A percentile compares a stretch with the other conserved stretches of the same genome.
phyloP scores from a whole-genome alignment of 2,329 filamentous ascomycete species.

The Cercospora sp. region DNA sequence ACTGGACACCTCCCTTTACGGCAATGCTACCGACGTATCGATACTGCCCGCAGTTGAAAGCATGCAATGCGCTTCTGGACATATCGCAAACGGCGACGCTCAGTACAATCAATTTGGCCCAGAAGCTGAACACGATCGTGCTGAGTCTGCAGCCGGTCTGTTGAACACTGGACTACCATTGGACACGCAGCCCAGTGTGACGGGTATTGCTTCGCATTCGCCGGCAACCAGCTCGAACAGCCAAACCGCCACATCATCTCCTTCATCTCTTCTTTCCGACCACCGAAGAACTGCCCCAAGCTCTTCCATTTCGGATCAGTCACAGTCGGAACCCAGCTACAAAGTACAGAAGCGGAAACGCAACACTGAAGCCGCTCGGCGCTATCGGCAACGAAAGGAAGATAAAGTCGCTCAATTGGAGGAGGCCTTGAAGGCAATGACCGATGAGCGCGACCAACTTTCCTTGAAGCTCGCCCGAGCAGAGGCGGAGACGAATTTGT shows the following conservation, averaged over 20 bases:
- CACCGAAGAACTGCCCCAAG: background rate
- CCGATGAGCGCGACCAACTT: conserved; percentile 63
- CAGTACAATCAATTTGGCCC: background rate
- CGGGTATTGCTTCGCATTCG: background rate
- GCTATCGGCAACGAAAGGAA: conserved; percentile 69
- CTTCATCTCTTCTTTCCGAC: background rate
- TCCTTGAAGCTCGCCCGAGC: conserved; percentile 63
- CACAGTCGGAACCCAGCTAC: conserved; percentile 13
- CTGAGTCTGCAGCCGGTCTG: background rate
- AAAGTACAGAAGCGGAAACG: conserved; percentile 58
- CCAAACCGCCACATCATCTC: background rate
- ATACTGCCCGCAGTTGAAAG: background rate
- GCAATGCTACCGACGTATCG: background rate
- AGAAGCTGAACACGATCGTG: background rate
- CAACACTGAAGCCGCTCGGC: conserved; percentile 70
- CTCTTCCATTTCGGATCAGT: conserved; percentile 12
- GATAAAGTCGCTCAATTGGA: conserved; percentile 67
- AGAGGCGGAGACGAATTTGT: conserved; percentile 64
- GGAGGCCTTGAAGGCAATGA: conserved; percentile 58
- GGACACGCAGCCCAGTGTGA: background rate
- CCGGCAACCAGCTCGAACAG: background rate
- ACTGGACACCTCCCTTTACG: conserved; percentile 12
- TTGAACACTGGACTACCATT: background rate
- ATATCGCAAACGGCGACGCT: background rate
- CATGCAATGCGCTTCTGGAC: background rate